Base-by-base conservation (phyloP, 1,284 basidiomycete genomes). In the Phylloporus gajari region DNA sequence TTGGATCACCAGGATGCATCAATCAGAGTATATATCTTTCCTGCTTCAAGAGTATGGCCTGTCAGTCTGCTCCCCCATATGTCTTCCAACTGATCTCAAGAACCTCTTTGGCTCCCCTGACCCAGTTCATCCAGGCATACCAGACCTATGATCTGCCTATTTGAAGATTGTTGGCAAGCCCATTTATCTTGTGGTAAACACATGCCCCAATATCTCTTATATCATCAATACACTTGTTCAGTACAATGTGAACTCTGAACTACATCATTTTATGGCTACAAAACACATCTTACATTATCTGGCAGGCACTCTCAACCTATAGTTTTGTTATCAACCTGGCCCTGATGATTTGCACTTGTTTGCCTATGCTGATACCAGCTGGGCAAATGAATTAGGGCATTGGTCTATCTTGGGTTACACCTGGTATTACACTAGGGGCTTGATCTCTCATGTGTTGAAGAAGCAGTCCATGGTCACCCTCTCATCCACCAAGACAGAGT, bases 101-200 rank as follows among this genome's bases (percentile, higher is more conserved):
- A 21, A 3, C 21, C 66, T 61, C 8, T 38, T 70, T 1, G 70
- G 63, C 1, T 12, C 51, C 6, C 58, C 67, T 0, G 42, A 42
- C 12, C 27, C 5, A 12, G 12, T 5, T 58, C 6, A 27, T n/a
- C 15, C 11, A 12, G 27, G 13, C n/a, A n/a, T 30, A 9, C 27
- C 48, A 23, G 25, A 17, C 15, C n/a, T 58, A 3, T 11, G n/a
- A 1, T 58, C n/a, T 17, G 53, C 27, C 27, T 71, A 65, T 38
- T 8, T 71, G 8, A 68, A 71, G 19, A 46, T 71, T 12, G 27
- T 71, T 6, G 46, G 67, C 0, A 44, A 71, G 8, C 51, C 65
- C 1, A 71, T 68, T 9, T 68, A 71, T 17, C 12, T 71, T 7
- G 27, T 53, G 0, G 6, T 69, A 5, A 72, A 72, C 58, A 68